Base-by-base conservation (phyloP, 768 basidiomycete species). In the Antrodiella citrinella region DNA sequence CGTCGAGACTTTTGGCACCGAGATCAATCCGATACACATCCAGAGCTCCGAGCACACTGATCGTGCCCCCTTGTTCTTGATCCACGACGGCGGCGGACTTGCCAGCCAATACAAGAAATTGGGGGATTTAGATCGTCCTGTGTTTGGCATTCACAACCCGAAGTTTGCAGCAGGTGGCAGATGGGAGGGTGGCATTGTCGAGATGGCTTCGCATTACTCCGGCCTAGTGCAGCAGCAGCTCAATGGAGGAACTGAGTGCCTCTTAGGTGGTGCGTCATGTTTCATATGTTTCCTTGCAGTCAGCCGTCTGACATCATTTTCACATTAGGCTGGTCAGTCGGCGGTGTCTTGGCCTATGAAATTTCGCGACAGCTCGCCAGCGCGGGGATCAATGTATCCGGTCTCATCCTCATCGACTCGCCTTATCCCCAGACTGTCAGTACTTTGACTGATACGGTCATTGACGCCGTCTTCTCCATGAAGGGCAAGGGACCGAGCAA, bases 1-100 rank as follows among this genome's bases (percentile, higher is more conserved):
- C 7, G 30, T 35, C 15, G 30, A 35, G 15, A 7, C 47, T 12
- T 49, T 39, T 20, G 53, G 53, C 18, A 51, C 50, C 13, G 50
- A 51, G 38, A 26, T 49, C 11, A 59, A 59, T 26, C 58, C 58
- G 19, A 38, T 55, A 4, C 48, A 30, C 21, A 26, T 54, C 12
- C 55, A 59, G 43, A 44, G 45, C 13, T 48, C 42, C 25, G 24
- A 15, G n/a, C 26, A 1, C 39, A 50, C 2, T 52, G 61, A 47
- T 11, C 51, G 45, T 2, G 48, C 62, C 0, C 84, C 78, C 1
- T 69, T 89, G 3, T 74, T 85, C 50, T 72, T 89, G 20, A 69
- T 89, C 9, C 85, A 89, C 56, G 86, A 88, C 53, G 86, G 86
- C 4, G 84, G 81, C 54, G 86, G 86, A 0, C 61, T 84, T 11